Evolutionary conservation across 768 basidiomycete genomes (phyloP), one percentile per base, ranked within the genome.

Genomic region (Leccinum ochraceum): DNA sequence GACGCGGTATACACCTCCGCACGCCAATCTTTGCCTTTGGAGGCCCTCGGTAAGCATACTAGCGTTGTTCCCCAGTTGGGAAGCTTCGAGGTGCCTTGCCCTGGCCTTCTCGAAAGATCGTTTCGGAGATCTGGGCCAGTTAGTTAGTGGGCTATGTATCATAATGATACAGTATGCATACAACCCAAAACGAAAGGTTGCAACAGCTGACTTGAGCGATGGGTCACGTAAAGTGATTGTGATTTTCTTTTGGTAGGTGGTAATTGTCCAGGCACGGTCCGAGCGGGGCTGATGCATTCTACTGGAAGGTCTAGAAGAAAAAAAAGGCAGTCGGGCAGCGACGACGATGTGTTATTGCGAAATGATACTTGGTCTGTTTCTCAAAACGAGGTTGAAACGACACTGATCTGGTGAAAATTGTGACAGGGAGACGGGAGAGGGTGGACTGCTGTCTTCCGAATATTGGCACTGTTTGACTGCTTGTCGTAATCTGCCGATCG

Each of bases 11-110:
- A n/a, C 10, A 28, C 34, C 14, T 34, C 17, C 13, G 53, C 46
- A 66, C 32, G 64, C 36, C 49, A 65, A 65, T 65, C 65, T 66
- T 65, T 65, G 28, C 64, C 56, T 56, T 58, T 55, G 56, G 22
- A 61, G 64, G 54, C 5, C 44, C 44, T 46, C 4, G 55, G 6
- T 30, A 9, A 22, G 11, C n/a, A 58, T 61, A 46, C 44, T 58
- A 54, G 54, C 5, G 24, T 46, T 37, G 28, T 22, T 51, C 26
- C 52, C n/a, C 46, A 55, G 58, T 17, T 16, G 17, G n/a, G 59
- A 44, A 7, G 26, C n/a, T 50, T 37, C 14, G 13, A 17, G 50
- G 60, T 36, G 58, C 58, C 50, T 52, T 44, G 58, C 17, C 52
- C 60, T 44, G 57, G 20, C 20, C 28, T 58, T 59, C 46, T 34